phyloP scores from a whole-genome alignment of 768 basidiomycete species.

The Termitomyces sp. region DNA sequence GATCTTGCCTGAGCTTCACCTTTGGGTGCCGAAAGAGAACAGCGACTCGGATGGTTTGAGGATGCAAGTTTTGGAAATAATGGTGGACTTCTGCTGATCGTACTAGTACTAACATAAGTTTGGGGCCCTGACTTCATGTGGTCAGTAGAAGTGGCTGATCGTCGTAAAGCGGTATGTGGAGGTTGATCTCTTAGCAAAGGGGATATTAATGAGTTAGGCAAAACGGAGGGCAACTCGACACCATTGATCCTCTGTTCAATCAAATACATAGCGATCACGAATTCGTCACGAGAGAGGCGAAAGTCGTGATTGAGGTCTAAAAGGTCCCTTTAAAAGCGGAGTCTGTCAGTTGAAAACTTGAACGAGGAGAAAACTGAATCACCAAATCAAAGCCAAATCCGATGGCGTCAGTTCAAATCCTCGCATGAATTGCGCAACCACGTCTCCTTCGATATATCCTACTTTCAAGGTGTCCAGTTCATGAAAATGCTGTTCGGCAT shows the following conservation, averaged over 20 bases:
- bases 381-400: conserved; percentile 33
- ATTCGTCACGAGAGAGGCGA: conserved; percentile 29
- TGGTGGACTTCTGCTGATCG: neutral
- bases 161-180: conserved; percentile 1
- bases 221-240: conserved; percentile 22
- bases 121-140: neutral
- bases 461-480: conserved; percentile 22
- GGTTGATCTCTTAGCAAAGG: conserved; percentile 17
- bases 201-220: conserved; percentile 28
- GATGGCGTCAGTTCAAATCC: conserved; percentile 25
- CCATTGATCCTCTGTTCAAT: conserved; percentile 26
- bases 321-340: conserved; percentile 22
- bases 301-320: conserved; percentile 28
- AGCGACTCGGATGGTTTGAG: neutral
- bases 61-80: conserved; percentile 11
- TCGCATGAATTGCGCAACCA: conserved; percentile 26
- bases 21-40: neutral
- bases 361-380: conserved; percentile 1
- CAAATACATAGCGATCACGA: conserved; percentile 31
- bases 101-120: neutral
- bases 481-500: conserved; percentile 26
- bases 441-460: conserved; percentile 28
- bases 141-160: neutral
- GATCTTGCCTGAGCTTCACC: neutral
- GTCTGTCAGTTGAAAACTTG: neutral